These are phyloP conservation scores for Agrocybe pediades DNA, from an alignment of 768 basidiomycete genomes.

Conservation along the genomic window DNA sequence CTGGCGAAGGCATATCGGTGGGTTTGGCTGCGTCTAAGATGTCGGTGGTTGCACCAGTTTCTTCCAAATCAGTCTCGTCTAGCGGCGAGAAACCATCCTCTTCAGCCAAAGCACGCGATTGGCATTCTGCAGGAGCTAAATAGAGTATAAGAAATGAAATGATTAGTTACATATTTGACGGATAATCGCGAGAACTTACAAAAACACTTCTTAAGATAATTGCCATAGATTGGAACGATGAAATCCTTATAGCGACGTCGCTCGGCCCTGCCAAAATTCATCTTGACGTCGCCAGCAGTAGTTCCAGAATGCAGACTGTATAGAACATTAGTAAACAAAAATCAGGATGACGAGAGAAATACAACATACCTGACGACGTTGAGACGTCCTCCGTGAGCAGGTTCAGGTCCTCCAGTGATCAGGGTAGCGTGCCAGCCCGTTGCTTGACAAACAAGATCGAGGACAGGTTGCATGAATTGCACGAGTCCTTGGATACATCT, in stretches of 20 bases:
- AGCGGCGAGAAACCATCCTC: not conserved
- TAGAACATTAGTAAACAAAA: not conserved
- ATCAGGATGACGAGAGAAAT: not conserved
- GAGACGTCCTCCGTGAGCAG: not conserved
- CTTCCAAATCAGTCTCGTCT: not conserved
- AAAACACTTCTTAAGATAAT: not conserved
- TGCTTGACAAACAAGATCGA: not conserved
- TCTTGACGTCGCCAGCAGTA: not conserved
- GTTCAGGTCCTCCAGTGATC: conserved; percentile 3
- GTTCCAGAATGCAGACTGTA: conserved; percentile 6
- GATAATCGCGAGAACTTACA: not conserved
- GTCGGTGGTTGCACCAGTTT: not conserved
- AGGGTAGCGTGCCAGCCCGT: conserved; percentile 4
- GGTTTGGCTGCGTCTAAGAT: no score
- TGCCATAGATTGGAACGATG: not conserved
- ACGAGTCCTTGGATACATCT: not conserved
- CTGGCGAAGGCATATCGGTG: not conserved
- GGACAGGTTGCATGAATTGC: not conserved
- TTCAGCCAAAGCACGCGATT: not conserved
- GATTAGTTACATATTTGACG: not conserved
- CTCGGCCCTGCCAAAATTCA: conserved; percentile 6
- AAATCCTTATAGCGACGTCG: not conserved
- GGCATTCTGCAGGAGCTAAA: not conserved
- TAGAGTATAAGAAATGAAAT: not conserved
- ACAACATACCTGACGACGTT: not conserved